Percentiles rank a stretch among this genome's conserved stretches.
Conservation (phyloP, 2,329 filamentous ascomycete species). For the Lasiodiplodia citricola region DNA sequence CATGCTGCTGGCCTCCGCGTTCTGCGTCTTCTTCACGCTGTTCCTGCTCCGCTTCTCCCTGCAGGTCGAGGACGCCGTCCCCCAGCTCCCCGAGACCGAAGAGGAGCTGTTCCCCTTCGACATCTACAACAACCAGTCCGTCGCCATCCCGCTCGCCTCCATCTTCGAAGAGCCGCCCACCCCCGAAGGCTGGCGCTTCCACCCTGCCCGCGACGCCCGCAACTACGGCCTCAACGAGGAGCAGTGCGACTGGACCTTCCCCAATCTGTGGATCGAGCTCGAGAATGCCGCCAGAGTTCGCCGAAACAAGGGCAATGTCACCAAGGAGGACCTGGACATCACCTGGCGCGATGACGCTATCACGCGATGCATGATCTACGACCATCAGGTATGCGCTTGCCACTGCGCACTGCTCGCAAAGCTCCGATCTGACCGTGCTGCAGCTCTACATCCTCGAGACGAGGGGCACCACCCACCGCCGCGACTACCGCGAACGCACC, state of each 20-base stretch:
- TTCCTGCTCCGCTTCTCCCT: conserved; percentile 22
- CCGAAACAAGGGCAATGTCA: conserved; percentile 30
- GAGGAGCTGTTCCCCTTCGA: conserved; percentile 7
- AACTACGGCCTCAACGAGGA: conserved; percentile 26
- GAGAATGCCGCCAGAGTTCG: conserved; percentile 31
- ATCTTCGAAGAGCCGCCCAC: conserved; percentile 7
- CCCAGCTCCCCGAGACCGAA: neutral
- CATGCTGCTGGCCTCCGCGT: conserved; percentile 16
- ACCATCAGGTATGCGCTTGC: conserved; percentile 32
- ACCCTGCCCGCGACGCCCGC: conserved; percentile 21
- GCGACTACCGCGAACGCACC: conserved; percentile 33
- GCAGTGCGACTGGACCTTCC: conserved; percentile 30
- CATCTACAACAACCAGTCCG: conserved; percentile 10
- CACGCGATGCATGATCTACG: conserved; percentile 38
- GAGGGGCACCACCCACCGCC: conserved; percentile 32
- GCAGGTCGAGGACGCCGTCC: conserved; percentile 12
- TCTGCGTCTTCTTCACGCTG: conserved; percentile 16
- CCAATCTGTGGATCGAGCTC: conserved; percentile 34
- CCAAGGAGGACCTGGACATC: conserved; percentile 32
- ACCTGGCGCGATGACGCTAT: conserved; percentile 32
- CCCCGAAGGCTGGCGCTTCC: conserved; percentile 22
- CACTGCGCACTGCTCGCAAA: neutral
- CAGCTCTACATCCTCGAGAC: conserved; percentile 43
- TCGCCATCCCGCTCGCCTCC: conserved; percentile 15
- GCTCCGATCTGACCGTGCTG: neutral